Conservation (phyloP, 2,329 filamentous ascomycete species). For the Hypomyces rosellus region DNA sequence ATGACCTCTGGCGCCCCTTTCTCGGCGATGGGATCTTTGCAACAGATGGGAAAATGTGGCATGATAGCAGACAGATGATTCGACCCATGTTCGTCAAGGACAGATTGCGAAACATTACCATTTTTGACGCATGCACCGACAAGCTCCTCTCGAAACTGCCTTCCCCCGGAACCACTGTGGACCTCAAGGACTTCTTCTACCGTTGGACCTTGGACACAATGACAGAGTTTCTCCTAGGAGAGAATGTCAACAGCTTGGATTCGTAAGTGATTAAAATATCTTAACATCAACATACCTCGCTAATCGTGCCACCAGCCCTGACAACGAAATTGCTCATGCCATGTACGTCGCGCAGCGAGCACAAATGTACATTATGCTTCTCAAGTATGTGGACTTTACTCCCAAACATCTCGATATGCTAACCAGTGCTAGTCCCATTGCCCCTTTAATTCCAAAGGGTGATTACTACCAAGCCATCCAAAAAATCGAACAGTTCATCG, state of each 20-base stretch:
- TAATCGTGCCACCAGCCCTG: constrained; percentile 32
- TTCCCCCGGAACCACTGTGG: constrained; percentile 44
- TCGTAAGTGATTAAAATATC: constrained; percentile 22
- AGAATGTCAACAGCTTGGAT: constrained; percentile 42
- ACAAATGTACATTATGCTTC: constrained; percentile 55
- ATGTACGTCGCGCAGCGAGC: constrained; percentile 65
- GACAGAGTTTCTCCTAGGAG: constrained; percentile 62
- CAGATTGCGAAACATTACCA: constrained; percentile 42
- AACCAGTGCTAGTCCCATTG: constrained; percentile 44
- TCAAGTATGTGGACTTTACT: constrained; percentile 25
- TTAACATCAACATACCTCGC: not conserved
- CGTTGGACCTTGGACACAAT: constrained; percentile 60
- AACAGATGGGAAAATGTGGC: constrained; percentile 47
- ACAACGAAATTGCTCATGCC: constrained; percentile 57
- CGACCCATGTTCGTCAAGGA: constrained; percentile 47
- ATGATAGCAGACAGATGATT: constrained; percentile 46
- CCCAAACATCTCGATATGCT: not conserved
- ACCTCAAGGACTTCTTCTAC: constrained; percentile 59
- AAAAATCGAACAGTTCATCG: constrained; percentile 62
- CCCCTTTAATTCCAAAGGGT: constrained; percentile 49
- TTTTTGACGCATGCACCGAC: constrained; percentile 54
- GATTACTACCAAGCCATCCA: constrained; percentile 58
- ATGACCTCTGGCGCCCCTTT: constrained; percentile 37
- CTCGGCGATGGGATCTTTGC: constrained; percentile 53
- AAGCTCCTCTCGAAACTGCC: constrained; percentile 55